A percentile compares a stretch with the other conserved stretches of the same genome.
These are phyloP conservation scores for Vanrija humicola DNA, from an alignment of 1,284 basidiomycete species.

Conservation along the genomic window DNA sequence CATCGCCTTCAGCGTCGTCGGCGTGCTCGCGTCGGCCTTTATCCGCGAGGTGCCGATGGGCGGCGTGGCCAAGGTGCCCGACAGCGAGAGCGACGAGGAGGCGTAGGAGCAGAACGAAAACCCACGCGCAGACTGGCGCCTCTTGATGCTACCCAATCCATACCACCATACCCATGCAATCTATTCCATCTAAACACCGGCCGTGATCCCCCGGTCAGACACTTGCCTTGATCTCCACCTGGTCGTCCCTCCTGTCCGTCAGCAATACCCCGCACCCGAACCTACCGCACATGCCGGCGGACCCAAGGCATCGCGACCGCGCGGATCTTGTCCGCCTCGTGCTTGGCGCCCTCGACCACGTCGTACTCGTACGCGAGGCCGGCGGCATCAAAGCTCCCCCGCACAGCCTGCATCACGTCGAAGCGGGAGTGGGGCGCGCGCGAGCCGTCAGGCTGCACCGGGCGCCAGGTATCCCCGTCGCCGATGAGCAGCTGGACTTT, in stretches of 20 bases:
- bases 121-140: no score
- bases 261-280: no score
- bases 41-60: constrained; percentile 40
- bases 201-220: no score
- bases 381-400: constrained; percentile 10
- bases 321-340: constrained; percentile 8
- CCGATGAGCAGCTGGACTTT: constrained; percentile 16
- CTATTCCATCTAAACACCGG: no score
- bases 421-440: constrained; percentile 5
- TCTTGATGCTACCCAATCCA: no score
- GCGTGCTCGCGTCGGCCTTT: constrained; percentile 29
- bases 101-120: background rate
- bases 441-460: constrained; percentile 13
- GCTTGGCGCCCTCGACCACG: constrained; percentile 8
- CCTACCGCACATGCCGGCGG: no score
- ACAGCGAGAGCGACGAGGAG: background rate
- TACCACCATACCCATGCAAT: no score
- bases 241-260: no score
- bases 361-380: constrained; percentile 8
- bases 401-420: constrained; percentile 13
- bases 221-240: no score
- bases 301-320: constrained; percentile 15
- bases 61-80: background rate
- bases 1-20: constrained; percentile 48
- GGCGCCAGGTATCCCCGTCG: constrained; percentile 10